Evolutionary conservation across 1,139 yeast species (phyloP).

Genomic region (Taphrina sp.): DNA sequence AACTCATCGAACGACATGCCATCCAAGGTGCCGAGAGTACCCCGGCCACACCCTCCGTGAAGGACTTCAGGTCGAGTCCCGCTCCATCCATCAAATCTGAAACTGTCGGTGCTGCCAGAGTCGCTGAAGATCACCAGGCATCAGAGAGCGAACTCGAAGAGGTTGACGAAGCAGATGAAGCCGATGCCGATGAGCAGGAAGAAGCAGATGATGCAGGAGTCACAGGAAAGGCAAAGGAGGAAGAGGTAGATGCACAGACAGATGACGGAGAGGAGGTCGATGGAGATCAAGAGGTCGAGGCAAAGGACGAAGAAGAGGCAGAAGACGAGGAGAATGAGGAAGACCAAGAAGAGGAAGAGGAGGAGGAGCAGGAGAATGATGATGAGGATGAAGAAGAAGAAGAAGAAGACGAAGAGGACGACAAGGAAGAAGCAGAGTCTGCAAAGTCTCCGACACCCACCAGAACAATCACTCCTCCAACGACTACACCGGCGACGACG

Average conservation of each 20-base stretch:
- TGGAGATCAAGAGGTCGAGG: too few species aligned
- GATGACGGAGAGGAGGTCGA: neutral
- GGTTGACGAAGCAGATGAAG: neutral
- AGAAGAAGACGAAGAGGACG: too few species aligned
- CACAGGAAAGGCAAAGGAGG: neutral
- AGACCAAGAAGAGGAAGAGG: too few species aligned
- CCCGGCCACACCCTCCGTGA: slow-evolving; percentile 1
- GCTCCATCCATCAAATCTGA: slow-evolving; percentile 13
- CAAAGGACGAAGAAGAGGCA: neutral
- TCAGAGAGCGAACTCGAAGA: neutral
- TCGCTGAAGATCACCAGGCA: too few species aligned
- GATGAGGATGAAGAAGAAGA: too few species aligned
- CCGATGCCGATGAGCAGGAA: slow-evolving; percentile 6
- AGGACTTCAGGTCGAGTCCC: slow-evolving; percentile 11
- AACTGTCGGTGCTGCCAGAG: neutral
- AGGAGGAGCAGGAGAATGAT: neutral
- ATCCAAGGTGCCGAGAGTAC: slow-evolving; percentile 10
- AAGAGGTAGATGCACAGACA: neutral
- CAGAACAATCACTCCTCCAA: too few species aligned
- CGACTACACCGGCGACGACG: neutral
- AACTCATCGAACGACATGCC: slow-evolving; percentile 23
- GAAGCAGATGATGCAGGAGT: neutral
- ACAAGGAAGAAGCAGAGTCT: neutral
- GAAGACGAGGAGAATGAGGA: too few species aligned
- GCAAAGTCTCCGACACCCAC: too few species aligned